Conservation (phyloP, 1,284 basidiomycete species). For the Trichosporon asahii region DNA sequence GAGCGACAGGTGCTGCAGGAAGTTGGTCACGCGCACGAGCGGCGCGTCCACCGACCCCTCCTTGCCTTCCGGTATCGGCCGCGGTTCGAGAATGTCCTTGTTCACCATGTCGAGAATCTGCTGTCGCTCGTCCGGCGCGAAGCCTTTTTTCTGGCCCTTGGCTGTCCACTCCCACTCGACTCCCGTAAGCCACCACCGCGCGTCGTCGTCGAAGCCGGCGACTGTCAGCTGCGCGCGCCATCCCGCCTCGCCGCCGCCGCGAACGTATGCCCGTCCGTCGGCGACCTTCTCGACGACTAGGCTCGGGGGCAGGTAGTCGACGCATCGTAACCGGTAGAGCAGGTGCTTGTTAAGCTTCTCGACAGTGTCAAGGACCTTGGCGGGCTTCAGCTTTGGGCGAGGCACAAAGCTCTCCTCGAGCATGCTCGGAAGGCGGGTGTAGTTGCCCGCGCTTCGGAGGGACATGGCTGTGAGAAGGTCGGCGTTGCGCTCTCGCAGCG, state of each 20-base stretch:
- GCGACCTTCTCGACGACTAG: conserved; percentile 35
- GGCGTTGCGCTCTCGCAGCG: conserved; percentile 44
- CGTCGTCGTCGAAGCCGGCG: conserved; percentile 39
- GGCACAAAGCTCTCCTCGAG: conserved; percentile 39
- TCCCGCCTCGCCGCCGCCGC: conserved; percentile 30
- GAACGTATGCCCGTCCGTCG: conserved; percentile 40
- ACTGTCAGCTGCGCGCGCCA: conserved; percentile 44
- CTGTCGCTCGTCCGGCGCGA: conserved; percentile 37
- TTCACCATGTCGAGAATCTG: conserved; percentile 45
- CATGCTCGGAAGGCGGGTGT: conserved; percentile 36
- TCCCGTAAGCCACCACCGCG: conserved; percentile 46
- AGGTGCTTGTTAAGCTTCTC: conserved; percentile 41
- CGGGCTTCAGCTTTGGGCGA: conserved; percentile 33
- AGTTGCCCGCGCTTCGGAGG: conserved; percentile 35
- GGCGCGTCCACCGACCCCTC: conserved; percentile 38
- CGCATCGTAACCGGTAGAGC: conserved; percentile 40
- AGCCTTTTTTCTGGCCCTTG: conserved; percentile 23
- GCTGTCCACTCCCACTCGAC: conserved; percentile 44
- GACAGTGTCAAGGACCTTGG: conserved; percentile 32
- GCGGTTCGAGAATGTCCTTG: conserved; percentile 34
- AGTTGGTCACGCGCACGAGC: conserved; percentile 43
- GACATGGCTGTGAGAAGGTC: conserved; percentile 45
- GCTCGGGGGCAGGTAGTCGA: conserved; percentile 45
- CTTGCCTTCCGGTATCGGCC: conserved; percentile 15
- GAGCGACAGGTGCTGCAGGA: conserved; percentile 45